Evolutionary conservation across 306 rosid species (phyloP), one percentile per base, ranked within the genome.

Genomic region (Glycine tomentella): DNA sequence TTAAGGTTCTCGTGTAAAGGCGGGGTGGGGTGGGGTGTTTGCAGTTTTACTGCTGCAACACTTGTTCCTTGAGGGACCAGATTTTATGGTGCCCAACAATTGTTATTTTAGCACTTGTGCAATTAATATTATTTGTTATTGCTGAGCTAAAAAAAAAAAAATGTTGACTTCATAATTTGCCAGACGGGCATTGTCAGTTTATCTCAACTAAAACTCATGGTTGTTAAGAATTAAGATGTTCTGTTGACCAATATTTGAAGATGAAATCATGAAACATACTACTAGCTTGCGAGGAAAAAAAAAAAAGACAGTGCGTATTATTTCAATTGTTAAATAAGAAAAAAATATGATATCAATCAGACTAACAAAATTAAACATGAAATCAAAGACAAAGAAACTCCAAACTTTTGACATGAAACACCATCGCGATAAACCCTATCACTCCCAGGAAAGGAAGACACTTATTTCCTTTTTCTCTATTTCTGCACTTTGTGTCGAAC

Each of bases 291-390:
- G 31, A 25, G 31, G 31, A 25, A 25, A 25, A 25, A 25, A 25
- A 66, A 3, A 12, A 65, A 65, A 15, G 33, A 14, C 70, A 71
- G 34, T 16, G 25, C n/a, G 9, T 67, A 69, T 69, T 84, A 80
- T 56, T 63, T 65, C 8, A 7, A 65, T 65, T 46, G 59, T 55
- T 25, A 56, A 7, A 4, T 17, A 62, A 72, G 16, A 72, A 77
- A 63, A 80, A 80, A 64, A 62, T 69, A 81, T 61, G 52, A 85
- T 68, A 69, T 44, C 11, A 58, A 48, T 16, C 64, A 45, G 31
- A 57, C 80, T 69, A 68, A 61, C 78, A 61, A 25, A 73, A 45
- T 17, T 10, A 69, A 74, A 75, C 72, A 34, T n/a, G 58, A 85
- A 74, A 73, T 59, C 64, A 74, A 14, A 57, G 17, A 11, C 65